A percentile compares a stretch with the other conserved stretches of the same genome.
phyloP scores from a whole-genome alignment of 2,329 filamentous ascomycete species.

The Colletotrichum sp. region DNA sequence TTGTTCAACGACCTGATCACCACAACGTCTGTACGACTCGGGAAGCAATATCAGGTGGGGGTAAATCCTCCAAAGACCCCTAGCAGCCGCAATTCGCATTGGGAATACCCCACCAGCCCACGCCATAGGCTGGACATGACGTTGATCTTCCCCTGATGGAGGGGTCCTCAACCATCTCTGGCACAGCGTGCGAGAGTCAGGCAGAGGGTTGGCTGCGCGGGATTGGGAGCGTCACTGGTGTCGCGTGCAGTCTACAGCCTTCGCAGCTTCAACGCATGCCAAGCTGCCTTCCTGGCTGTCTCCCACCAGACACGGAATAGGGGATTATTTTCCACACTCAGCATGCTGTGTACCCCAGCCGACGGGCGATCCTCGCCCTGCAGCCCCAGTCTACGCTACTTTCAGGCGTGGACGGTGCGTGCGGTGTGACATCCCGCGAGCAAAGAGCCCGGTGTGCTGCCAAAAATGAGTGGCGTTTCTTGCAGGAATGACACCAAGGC shows the following conservation, averaged over 20 bases:
- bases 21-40: neutral
- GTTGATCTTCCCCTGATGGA: conserved; percentile 5
- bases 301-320: neutral
- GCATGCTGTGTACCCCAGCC: neutral
- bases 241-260: conserved; percentile 11
- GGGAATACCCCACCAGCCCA: conserved; percentile 12
- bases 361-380: neutral
- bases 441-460: neutral
- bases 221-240: neutral
- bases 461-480: conserved; percentile 3
- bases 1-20: neutral
- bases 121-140: conserved; percentile 9
- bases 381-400: neutral
- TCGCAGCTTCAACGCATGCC: neutral
- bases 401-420: neutral
- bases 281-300: neutral
- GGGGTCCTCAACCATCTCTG: neutral
- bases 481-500: neutral
- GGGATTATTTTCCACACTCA: neutral
- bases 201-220: neutral
- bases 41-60: neutral
- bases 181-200: neutral
- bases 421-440: conserved; percentile 1
- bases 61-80: neutral
- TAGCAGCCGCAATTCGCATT: neutral